Conservation (phyloP, 108 stramenopile genomes). For the Pseudonitzschia delicatissima region DNA sequence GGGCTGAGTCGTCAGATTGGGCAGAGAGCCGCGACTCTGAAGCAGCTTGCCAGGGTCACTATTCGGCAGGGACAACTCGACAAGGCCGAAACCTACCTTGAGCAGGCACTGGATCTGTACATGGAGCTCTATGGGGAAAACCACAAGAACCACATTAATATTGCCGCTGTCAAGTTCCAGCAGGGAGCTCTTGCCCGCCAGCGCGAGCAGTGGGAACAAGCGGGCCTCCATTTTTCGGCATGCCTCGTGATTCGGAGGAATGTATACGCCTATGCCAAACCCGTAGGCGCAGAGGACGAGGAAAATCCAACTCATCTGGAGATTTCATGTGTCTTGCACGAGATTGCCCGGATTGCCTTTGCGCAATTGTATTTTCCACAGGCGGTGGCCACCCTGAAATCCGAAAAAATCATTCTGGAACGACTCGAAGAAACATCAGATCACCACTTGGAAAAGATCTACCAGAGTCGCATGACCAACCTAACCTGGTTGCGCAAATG, state of each 20-base stretch:
- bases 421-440: conserved; percentile 38
- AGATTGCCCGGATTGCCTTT: conserved; percentile 55
- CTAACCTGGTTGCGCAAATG: conserved; percentile 67
- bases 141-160: conserved; percentile 55
- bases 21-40: conserved; percentile 64
- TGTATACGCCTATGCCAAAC: conserved; percentile 60
- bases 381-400: conserved; percentile 39
- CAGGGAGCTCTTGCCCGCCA: conserved; percentile 62
- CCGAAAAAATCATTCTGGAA: conserved; percentile 43
- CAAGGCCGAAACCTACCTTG: conserved; percentile 47
- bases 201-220: conserved; percentile 52
- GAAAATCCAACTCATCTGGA: conserved; percentile 57
- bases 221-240: conserved; percentile 43
- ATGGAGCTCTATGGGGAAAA: conserved; percentile 59
- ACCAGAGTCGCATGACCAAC: conserved; percentile 55
- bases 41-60: conserved; percentile 62
- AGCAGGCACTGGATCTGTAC: conserved; percentile 56
- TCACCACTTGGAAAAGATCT: conserved; percentile 39
- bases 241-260: conserved; percentile 49
- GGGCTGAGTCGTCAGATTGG: conserved; percentile 53
- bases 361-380: conserved; percentile 34
- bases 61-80: conserved; percentile 56
- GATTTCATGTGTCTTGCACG: conserved; percentile 59
- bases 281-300: conserved; percentile 25
- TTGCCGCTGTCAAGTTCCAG: conserved; percentile 70